Evolutionary conservation across 768 basidiomycete genomes (phyloP).

Genomic region (Tricholoma bakamatsutake): DNA sequence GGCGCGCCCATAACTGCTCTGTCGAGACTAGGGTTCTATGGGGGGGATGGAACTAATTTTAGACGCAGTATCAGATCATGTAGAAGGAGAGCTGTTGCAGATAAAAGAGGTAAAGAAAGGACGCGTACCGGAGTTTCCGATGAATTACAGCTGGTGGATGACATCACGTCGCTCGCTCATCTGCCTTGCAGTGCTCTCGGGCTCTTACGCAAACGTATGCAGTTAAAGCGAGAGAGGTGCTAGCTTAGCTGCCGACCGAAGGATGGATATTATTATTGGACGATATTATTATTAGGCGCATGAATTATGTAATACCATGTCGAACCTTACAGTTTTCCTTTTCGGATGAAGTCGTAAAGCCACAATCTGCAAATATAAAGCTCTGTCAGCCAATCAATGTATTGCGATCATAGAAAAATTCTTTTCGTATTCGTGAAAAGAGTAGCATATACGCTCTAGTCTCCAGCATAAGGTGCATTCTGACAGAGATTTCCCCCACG

Average conservation of each 20-base stretch:
- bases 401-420: too few species aligned
- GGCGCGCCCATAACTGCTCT: constrained; percentile 78
- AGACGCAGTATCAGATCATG: constrained; percentile 79
- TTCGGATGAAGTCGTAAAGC: background rate
- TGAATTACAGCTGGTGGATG: constrained; percentile 51
- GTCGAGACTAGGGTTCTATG: constrained; percentile 68
- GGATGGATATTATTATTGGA: too few species aligned
- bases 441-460: too few species aligned
- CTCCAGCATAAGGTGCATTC: background rate
- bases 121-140: constrained; percentile 30
- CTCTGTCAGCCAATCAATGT: too few species aligned
- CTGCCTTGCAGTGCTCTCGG: constrained; percentile 77
- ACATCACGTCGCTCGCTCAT: constrained; percentile 60
- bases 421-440: too few species aligned
- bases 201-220: constrained; percentile 75
- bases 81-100: constrained; percentile 93
- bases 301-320: constrained; percentile 1
- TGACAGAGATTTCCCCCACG: background rate
- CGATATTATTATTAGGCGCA: constrained; percentile 49
- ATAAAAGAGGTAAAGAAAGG: constrained; percentile 40
- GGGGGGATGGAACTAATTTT: constrained; percentile 85
- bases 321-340: background rate
- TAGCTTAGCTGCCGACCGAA: constrained; percentile 60
- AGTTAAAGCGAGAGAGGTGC: constrained; percentile 67
- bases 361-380: background rate